These are phyloP conservation scores for Chaetomium globosum DNA, from an alignment of 2,329 filamentous ascomycete species.

Conservation along the genomic window DNA sequence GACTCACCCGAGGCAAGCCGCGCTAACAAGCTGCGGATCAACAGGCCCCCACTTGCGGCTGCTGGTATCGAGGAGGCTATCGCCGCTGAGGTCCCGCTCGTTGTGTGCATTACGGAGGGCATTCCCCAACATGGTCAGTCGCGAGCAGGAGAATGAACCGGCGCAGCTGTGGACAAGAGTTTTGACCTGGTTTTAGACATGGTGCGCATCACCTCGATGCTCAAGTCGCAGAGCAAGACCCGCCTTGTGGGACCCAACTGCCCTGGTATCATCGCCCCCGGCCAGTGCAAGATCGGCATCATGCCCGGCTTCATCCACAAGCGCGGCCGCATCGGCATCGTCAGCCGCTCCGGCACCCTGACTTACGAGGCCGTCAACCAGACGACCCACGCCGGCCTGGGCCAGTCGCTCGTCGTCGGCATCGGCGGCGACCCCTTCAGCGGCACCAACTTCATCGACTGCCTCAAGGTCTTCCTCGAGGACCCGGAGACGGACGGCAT, in stretches of 20 bases:
- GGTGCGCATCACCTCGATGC: slow-evolving; percentile 96
- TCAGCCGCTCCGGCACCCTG: slow-evolving; percentile 95
- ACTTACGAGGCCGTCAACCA: slow-evolving; percentile 99
- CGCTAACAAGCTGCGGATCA: slow-evolving; percentile 32
- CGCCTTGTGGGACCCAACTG: slow-evolving; percentile 97
- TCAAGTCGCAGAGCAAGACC: slow-evolving; percentile 97
- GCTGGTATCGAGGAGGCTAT: slow-evolving; percentile 97
- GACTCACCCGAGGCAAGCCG: slow-evolving; percentile 12
- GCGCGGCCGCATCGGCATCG: slow-evolving; percentile 96
- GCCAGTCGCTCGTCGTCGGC: slow-evolving; percentile 96
- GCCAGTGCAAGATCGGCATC: slow-evolving; percentile 99
- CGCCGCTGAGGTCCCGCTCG: slow-evolving; percentile 85
- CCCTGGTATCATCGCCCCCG: slow-evolving; percentile 91
- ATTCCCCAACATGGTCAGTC: slow-evolving; percentile 90
- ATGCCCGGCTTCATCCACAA: slow-evolving; percentile 99
- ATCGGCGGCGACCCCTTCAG: slow-evolving; percentile 99
- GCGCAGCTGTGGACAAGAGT: slow-evolving; percentile 23
- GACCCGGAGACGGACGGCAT: slow-evolving; percentile 97
- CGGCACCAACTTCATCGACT: slow-evolving; percentile 99
- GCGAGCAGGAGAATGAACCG: not conserved
- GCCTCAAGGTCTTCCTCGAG: slow-evolving; percentile 92
- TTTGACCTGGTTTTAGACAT: slow-evolving; percentile 67
- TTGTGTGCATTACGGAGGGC: slow-evolving; percentile 97
- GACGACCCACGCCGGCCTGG: slow-evolving; percentile 93
- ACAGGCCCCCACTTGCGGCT: slow-evolving; percentile 84